Conservation (phyloP, 2,329 filamentous ascomycete genomes). For the Aureobasidium uvarum region DNA sequence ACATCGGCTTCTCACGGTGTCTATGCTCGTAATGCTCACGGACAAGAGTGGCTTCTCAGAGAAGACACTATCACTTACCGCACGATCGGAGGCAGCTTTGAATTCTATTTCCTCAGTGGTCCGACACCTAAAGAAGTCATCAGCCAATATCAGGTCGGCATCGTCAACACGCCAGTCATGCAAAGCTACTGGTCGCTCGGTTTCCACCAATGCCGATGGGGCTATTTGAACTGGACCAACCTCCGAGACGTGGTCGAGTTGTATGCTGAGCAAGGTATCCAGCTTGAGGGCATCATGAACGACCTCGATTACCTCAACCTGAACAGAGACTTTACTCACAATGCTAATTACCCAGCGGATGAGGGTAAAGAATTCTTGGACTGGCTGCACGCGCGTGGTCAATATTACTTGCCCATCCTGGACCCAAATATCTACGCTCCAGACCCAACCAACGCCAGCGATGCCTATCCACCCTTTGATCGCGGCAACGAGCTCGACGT, state of each 20-base stretch:
- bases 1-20: slow-evolving; percentile 35
- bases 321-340: slow-evolving; percentile 56
- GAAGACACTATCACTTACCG: slow-evolving; percentile 35
- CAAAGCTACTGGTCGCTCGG: slow-evolving; percentile 35
- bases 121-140: slow-evolving; percentile 32
- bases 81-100: slow-evolving; percentile 36
- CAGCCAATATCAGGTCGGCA: slow-evolving; percentile 31
- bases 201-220: slow-evolving; percentile 34
- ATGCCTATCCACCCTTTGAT: slow-evolving; percentile 54
- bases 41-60: slow-evolving; percentile 38
- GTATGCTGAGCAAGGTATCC: slow-evolving; percentile 54
- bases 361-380: slow-evolving; percentile 51
- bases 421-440: slow-evolving; percentile 63
- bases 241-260: slow-evolving; percentile 57
- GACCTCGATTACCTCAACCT: slow-evolving; percentile 54
- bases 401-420: slow-evolving; percentile 58
- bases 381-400: slow-evolving; percentile 51
- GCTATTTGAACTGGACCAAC: slow-evolving; percentile 65
- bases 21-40: slow-evolving; percentile 38
- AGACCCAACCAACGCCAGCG: slow-evolving; percentile 61
- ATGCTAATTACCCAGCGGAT: slow-evolving; percentile 49
- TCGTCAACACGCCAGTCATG: slow-evolving; percentile 33
- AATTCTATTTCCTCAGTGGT: slow-evolving; percentile 33
- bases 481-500: slow-evolving; percentile 51
- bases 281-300: slow-evolving; percentile 39